Percentiles rank a stretch among this genome's conserved stretches.
Evolutionary conservation across 345 rosid species (phyloP).

Genomic region (Theobroma cacao): DNA sequence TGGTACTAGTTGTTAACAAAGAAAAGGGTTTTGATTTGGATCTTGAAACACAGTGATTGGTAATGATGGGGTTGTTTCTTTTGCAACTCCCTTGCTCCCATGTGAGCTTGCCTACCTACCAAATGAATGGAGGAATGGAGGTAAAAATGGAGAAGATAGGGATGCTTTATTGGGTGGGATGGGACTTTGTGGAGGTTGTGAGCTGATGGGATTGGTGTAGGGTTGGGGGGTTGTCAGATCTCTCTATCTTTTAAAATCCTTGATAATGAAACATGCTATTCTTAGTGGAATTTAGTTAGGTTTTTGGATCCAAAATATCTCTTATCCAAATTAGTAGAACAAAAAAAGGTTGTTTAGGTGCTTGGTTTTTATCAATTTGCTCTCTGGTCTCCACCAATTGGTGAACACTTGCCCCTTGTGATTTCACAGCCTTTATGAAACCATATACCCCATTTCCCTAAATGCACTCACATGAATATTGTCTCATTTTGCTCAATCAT

Average conservation of each 20-base stretch:
- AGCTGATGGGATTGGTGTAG: constrained; percentile 5
- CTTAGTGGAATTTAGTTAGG: background rate
- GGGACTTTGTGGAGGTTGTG: background rate
- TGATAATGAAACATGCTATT: background rate
- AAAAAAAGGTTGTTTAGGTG: too few relatives aligned
- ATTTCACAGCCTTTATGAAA: background rate
- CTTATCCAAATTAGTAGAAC: background rate
- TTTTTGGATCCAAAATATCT: background rate
- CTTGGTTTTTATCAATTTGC: too few relatives aligned
- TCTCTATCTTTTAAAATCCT: background rate
- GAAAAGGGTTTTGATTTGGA: background rate
- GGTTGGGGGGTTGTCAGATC: background rate
- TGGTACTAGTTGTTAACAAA: background rate
- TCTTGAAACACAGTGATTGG: background rate
- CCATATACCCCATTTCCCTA: background rate
- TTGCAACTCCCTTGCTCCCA: background rate
- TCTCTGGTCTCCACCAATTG: too few relatives aligned
- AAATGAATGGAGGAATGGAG: background rate
- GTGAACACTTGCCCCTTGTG: background rate
- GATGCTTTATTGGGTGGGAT: background rate
- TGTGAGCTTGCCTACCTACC: background rate
- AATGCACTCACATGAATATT: background rate
- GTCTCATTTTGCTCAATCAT: background rate
- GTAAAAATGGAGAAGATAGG: background rate
- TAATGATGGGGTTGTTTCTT: background rate